Evolutionary conservation across 768 basidiomycete species (phyloP), one percentile per base, ranked within the genome.

Genomic region (Sarcomyxa edulis): DNA sequence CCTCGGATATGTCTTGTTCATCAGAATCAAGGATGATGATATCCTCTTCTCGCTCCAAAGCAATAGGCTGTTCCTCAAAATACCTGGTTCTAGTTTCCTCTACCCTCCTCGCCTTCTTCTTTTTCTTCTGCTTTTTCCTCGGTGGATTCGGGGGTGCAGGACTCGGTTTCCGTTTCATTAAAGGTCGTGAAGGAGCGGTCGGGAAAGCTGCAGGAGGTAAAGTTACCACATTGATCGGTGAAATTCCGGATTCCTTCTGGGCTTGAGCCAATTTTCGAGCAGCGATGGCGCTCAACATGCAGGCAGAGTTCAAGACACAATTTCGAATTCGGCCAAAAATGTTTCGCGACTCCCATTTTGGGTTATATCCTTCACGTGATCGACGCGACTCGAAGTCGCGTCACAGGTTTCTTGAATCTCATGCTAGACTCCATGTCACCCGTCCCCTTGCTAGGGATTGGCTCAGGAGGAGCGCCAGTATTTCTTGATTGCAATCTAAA

Each of bases 241-340:
- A 39, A 23, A 43, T 30, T 2, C 42, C 6, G 19, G 25, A 14
- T 32, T 46, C 31, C 20, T 29, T 8, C 18, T 47, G 54, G 37
- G 35, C 31, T 25, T 39, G 62, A 26, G 78, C 68, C 4, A 78
- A 80, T 50, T 78, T 84, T 23, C 84, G 72, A 2, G 82, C 83
- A 20, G 83, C 83, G 33, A 88, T 63, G 2, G 84, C 84, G 50
- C 81, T 84, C 35, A 86, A 63, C 83, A 84, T 84, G n/a, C n/a
- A 32, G 25, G 2, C 21, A 14, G 15, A 34, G 16, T 35, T 20
- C n/a, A 31, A 33, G 12, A 11, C 6, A 19, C 7, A 35, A 9
- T 35, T n/a, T n/a, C n/a, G n/a, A n/a, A n/a, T n/a, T n/a, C n/a
- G n/a, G n/a, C n/a, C n/a, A n/a, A n/a, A n/a, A n/a, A n/a, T n/a